These are phyloP conservation scores for Backusella liffmaniae DNA, from an alignment of 192 early-diverging fungal species.

Conservation along the genomic window DNA sequence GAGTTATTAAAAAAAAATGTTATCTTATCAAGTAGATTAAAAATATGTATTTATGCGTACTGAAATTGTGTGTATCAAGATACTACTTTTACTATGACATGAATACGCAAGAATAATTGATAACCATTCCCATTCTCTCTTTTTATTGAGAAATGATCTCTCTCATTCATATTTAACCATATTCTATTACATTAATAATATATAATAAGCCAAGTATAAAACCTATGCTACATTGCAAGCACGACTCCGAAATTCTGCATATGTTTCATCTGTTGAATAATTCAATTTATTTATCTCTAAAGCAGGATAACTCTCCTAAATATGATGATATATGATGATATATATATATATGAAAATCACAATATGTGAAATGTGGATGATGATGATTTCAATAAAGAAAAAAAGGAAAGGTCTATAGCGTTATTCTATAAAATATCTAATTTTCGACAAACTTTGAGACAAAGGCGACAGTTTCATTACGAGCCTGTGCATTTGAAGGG, in stretches of 20 bases:
- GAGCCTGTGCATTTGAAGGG: slow-evolving; percentile 22
- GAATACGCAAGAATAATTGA: too few species aligned
- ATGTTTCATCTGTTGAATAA: not conserved
- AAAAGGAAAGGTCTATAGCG: not conserved
- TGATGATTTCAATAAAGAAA: not conserved
- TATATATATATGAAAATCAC: too few species aligned
- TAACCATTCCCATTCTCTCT: too few species aligned
- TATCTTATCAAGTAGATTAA: not conserved
- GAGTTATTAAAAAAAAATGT: not conserved
- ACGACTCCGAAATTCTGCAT: not conserved
- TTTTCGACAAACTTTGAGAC: slow-evolving; percentile 16
- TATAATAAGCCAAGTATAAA: too few species aligned
- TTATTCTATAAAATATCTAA: slow-evolving; percentile 1
- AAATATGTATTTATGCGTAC: not conserved
- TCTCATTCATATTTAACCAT: too few species aligned
- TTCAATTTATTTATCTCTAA: not conserved
- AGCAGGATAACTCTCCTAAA: not conserved
- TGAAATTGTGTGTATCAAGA: not conserved
- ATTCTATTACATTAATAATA: too few species aligned
- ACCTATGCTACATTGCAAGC: not conserved
- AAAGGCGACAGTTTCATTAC: slow-evolving; percentile 26
- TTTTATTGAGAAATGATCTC: too few species aligned
- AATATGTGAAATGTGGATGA: not conserved
- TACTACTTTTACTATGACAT: too few species aligned
- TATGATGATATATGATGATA: not conserved